Base-by-base conservation (phyloP, 805 yeast genomes). In the Teunomyces stri region DNA sequence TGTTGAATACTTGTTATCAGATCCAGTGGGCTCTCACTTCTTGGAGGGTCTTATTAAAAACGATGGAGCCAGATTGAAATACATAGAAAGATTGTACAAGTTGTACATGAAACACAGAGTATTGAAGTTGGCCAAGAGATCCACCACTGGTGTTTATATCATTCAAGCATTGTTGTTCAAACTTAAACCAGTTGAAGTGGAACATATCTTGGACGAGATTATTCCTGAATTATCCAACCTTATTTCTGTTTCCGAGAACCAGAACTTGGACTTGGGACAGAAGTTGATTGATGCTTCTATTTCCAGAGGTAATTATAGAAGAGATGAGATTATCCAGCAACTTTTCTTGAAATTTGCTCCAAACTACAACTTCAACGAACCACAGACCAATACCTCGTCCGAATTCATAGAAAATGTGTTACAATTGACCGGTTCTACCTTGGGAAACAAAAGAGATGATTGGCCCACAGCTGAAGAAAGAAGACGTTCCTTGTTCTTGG, bases 391-490 rank as follows among this genome's bases (percentile, higher is more conserved):
- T 48, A 55, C 66, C 42, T 50, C 77, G 60, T 52, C 70, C 4
- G 82, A 76, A 49, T 75, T 88, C 42, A 69, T 87, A 51, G 95
- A 87, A 54, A 85, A 84, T 50, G 78, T 85, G 20, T 70, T 89
- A 44, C 78, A 78, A 55, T 65, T 89, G 51, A 74, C 83, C 4
- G 69, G 79, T 1, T 87, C 95, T 0, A 89, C 96, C 0, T 68
- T 89, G 47, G 94, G 92, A 27, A 87, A 87, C 64, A 85, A 89
- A 1, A 79, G 80, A 52, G 95, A 82, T 55, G 96, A 89, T 62
- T 88, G 96, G 96, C 96, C 96, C 41, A 89, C 96, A 0, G 86
- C 90, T 0, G 94, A 87, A 57, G 96, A 89, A 61, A 80, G 95
- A 72, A 80, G 91, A 69, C 73, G 94, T 51, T 74, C 96, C 0